A percentile compares a stretch with the other conserved stretches of the same genome.
phyloP scores from a whole-genome alignment of 306 rosid species.

The Calophaca sinica region DNA sequence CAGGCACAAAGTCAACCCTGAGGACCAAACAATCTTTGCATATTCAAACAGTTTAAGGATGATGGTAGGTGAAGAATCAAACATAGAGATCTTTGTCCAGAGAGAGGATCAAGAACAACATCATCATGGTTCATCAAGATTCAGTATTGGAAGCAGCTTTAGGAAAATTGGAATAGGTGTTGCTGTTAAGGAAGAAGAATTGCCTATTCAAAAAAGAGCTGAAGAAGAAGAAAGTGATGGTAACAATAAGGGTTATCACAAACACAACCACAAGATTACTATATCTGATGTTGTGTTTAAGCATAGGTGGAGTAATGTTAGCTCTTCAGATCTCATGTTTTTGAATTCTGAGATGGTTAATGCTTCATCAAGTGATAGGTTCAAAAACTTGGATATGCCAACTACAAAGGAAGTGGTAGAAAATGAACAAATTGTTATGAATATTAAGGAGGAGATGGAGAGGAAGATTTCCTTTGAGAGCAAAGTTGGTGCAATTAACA shows the following conservation, averaged over 20 bases:
- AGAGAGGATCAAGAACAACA: conserved; percentile 71
- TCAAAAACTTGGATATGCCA: conserved; percentile 50
- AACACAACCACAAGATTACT: conserved; percentile 76
- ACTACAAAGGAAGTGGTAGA: conserved; percentile 14
- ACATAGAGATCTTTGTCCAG: conserved; percentile 77
- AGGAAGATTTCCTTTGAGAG: not conserved
- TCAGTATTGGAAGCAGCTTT: conserved; percentile 89
- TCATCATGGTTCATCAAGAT: conserved; percentile 66
- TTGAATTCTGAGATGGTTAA: conserved; percentile 80
- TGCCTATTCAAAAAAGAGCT: conserved; percentile 51
- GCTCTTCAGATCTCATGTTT: conserved; percentile 87
- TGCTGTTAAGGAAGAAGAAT: conserved; percentile 54
- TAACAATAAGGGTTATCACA: conserved; percentile 56
- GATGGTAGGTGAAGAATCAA: conserved; percentile 64
- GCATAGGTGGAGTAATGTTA: conserved; percentile 89
- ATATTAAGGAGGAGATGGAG: conserved; percentile 69
- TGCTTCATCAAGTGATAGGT: conserved; percentile 67
- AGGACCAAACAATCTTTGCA: conserved; percentile 62
- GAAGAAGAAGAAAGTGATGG: conserved; percentile 37
- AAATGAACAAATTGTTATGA: conserved; percentile 49
- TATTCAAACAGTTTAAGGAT: conserved; percentile 75
- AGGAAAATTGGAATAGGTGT: conserved; percentile 58
- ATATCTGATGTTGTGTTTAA: conserved; percentile 77
- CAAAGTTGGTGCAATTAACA: conserved; percentile 53
- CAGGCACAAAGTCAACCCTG: conserved; percentile 69